A percentile compares a stretch with the other conserved stretches of the same genome.
phyloP scores from a whole-genome alignment of 2,329 filamentous ascomycete genomes.

The Alternaria infectoria region DNA sequence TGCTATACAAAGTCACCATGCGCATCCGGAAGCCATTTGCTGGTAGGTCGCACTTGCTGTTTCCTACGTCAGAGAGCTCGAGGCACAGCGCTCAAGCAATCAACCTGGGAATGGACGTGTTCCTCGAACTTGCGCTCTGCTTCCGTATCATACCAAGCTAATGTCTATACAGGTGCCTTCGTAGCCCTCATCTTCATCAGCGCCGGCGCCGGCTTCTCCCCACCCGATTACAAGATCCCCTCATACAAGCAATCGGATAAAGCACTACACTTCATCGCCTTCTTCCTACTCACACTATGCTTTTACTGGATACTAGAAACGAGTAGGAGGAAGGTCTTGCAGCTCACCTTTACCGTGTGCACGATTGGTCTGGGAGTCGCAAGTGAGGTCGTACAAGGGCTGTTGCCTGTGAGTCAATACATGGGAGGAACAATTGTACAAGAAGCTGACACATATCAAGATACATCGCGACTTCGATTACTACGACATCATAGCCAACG shows the following conservation, averaged over 20 bases:
- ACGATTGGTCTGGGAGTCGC: constrained; percentile 74
- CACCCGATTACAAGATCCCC: constrained; percentile 53
- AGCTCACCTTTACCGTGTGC: constrained; percentile 82
- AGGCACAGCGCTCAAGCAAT: not conserved
- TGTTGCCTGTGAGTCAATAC: constrained; percentile 62
- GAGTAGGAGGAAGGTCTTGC: constrained; percentile 79
- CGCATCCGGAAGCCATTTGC: constrained; percentile 18
- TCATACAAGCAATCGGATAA: constrained; percentile 81
- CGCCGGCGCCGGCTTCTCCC: constrained; percentile 74
- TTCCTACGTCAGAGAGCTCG: constrained; percentile 2
- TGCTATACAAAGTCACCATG: not conserved
- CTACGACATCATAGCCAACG: constrained; percentile 86
- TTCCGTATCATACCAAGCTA: not conserved
- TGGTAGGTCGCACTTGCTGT: constrained; percentile 6
- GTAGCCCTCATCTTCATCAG: constrained; percentile 69
- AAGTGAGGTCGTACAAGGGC: constrained; percentile 75
- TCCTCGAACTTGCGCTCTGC: not conserved
- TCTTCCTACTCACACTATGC: constrained; percentile 82
- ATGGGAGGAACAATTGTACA: not conserved
- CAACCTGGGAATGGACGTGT: not conserved
- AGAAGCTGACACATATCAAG: constrained; percentile 27
- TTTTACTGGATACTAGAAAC: constrained; percentile 99
- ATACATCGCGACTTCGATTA: constrained; percentile 69
- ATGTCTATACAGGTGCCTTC: constrained; percentile 51
- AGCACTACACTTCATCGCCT: constrained; percentile 81